phyloP scores from a whole-genome alignment of 2,329 filamentous ascomycete species.

The Aureobasidium musti region DNA sequence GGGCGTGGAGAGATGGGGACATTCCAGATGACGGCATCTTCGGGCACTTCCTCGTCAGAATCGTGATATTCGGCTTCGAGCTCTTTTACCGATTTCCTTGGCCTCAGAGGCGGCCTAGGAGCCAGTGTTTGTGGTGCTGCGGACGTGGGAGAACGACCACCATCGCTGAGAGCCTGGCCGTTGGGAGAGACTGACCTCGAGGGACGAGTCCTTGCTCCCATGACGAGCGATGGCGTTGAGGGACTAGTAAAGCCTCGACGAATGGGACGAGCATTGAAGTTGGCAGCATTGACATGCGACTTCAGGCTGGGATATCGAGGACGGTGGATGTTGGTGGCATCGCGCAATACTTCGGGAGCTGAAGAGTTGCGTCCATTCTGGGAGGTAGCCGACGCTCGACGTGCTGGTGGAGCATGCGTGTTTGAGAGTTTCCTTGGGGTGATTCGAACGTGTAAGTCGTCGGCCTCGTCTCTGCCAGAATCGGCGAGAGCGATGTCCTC shows the following conservation, averaged over 20 bases:
- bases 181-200: constrained; percentile 42
- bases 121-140: constrained; percentile 32
- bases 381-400: constrained; percentile 10
- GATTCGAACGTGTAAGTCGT: constrained; percentile 29
- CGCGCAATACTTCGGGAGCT: constrained; percentile 35
- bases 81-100: constrained; percentile 67
- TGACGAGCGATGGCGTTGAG: constrained; percentile 36
- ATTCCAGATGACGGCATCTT: constrained; percentile 77
- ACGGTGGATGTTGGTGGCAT: constrained; percentile 43
- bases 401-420: neutral
- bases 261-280: constrained; percentile 43
- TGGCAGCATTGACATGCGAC: constrained; percentile 44
- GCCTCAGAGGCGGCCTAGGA: constrained; percentile 63
- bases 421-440: constrained; percentile 2
- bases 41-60: constrained; percentile 72
- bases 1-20: constrained; percentile 71
- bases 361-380: constrained; percentile 11
- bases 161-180: constrained; percentile 35
- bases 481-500: constrained; percentile 90
- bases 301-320: constrained; percentile 46
- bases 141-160: constrained; percentile 31
- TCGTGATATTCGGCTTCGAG: constrained; percentile 79
- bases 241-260: constrained; percentile 47
- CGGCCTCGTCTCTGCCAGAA: constrained; percentile 33
- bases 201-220: constrained; percentile 30